These are phyloP conservation scores for Quercus ilex DNA, from an alignment of 306 rosid species.

Conservation along the genomic window DNA sequence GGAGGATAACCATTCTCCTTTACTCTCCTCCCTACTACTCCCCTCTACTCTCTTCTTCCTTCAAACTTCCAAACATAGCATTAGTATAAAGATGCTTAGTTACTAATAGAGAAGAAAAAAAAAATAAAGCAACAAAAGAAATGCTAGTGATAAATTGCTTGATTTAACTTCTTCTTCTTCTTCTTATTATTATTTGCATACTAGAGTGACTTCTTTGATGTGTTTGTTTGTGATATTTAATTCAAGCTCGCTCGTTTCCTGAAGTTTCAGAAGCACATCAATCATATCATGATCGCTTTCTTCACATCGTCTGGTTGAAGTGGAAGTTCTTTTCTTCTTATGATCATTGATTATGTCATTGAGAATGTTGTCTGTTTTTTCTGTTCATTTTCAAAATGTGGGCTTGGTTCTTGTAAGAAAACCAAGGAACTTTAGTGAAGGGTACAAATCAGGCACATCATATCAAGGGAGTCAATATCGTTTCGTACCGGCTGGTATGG, in stretches of 20 bases:
- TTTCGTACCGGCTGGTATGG: no score
- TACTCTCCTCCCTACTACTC: no score
- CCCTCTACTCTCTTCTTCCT: no score
- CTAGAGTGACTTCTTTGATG: conserved; percentile 2
- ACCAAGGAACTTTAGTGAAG: not conserved
- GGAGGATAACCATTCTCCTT: accelerated
- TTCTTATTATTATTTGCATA: not conserved
- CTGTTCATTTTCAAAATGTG: not conserved
- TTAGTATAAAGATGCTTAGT: no score
- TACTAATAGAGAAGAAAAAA: no score
- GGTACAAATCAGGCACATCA: not conserved
- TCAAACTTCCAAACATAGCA: no score
- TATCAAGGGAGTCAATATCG: not conserved
- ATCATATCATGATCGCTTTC: not conserved
- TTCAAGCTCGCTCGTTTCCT: not conserved
- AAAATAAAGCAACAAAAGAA: not conserved
- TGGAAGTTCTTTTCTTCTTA: not conserved
- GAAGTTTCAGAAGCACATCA: conserved; percentile 1
- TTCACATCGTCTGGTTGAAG: not conserved
- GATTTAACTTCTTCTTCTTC: no score
- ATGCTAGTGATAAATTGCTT: no score
- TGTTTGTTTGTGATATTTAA: not conserved
- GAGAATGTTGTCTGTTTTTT: not conserved
- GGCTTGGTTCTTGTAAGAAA: not conserved
- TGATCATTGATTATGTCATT: not conserved